Conservation (phyloP, 768 basidiomycete species). For the Mycena venus region DNA sequence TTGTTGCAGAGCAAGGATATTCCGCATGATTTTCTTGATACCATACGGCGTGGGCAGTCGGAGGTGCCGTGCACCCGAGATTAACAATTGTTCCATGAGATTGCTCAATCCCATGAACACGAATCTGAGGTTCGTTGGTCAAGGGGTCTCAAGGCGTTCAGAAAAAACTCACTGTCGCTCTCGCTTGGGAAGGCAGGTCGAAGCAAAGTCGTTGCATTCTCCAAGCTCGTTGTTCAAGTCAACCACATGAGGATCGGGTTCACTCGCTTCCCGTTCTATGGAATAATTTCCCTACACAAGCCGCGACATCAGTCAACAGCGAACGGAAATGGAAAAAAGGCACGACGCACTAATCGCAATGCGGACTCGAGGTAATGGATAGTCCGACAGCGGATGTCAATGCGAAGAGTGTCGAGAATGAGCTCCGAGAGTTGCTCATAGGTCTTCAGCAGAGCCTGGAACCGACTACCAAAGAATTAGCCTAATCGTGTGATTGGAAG, state of each 20-base stretch:
- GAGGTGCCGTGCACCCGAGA: constrained; percentile 80
- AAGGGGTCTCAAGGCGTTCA: background rate
- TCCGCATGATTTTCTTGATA: constrained; percentile 88
- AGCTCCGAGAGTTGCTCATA: constrained; percentile 91
- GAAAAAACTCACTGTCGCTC: constrained; percentile 73
- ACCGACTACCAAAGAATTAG: constrained; percentile 71
- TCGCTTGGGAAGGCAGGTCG: constrained; percentile 68
- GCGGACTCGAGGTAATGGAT: constrained; percentile 87
- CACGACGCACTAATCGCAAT: constrained; percentile 75
- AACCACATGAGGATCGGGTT: constrained; percentile 90
- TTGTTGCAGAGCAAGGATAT: constrained; percentile 93
- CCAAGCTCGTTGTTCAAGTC: constrained; percentile 88
- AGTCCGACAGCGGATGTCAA: constrained; percentile 88
- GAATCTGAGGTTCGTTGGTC: constrained; percentile 66
- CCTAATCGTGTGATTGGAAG: background rate
- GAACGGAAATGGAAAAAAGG: constrained; percentile 16
- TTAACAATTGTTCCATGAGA: constrained; percentile 87
- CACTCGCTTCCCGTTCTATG: constrained; percentile 85
- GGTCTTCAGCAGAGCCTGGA: constrained; percentile 90
- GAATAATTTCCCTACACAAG: constrained; percentile 84
- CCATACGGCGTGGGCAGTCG: constrained; percentile 80
- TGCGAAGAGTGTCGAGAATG: constrained; percentile 87
- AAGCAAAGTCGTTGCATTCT: constrained; percentile 79
- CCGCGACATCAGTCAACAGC: constrained; percentile 21
- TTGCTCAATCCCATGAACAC: constrained; percentile 88